Base-by-base conservation (phyloP, 1,139 yeast species). In the Pichia sp. region DNA sequence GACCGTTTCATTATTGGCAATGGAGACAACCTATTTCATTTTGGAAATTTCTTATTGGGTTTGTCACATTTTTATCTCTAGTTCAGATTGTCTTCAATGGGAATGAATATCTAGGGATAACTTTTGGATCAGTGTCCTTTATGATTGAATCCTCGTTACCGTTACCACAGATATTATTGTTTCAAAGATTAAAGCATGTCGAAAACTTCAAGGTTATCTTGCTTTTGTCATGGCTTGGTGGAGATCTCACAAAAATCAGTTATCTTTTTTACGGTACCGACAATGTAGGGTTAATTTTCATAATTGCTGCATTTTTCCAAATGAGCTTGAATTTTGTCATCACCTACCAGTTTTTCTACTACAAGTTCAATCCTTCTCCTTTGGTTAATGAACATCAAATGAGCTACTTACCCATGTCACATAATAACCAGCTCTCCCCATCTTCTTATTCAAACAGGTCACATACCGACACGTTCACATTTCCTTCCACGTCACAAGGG, bases 101-200 rank as follows among this genome's bases (percentile, higher is more conserved):
- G 0, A 73, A 65, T 60, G 67, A 70, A 19, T 58, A 68, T 26
- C 83, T 79, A 64, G 84, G 85, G 2, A 77, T 79, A n/a, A 60
- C 78, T 1, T 75, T 90, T 47, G 97, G 96, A 0, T 74, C 87
- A 3, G 61, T 80, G 19, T 95, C 97, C 0, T 76, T 90, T 47
- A 76, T 89, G 54, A 78, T 88, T 29, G 97, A 90, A 66, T 83
- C 93, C n/a, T 73, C 88, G 26, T 74, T 90, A 55, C 97, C 97
- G 3, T 72, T 90, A 51, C 97, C 97, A 0, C 97, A 90, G 69
- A 88, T 90, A 50, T 73, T 92, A 36, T 74, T 89, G 56, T 78
- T 89, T 54, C 79, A 83, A 65, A 75, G 92, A 56, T 69, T 88
- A 32, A 81, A 83, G 62, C 81, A 89, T 0, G 83, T 87, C 5